Percentiles rank a stretch among this genome's conserved stretches.
phyloP scores from a whole-genome alignment of 305 asterid genomes.

The Fraxinus xanthoxyloides region DNA sequence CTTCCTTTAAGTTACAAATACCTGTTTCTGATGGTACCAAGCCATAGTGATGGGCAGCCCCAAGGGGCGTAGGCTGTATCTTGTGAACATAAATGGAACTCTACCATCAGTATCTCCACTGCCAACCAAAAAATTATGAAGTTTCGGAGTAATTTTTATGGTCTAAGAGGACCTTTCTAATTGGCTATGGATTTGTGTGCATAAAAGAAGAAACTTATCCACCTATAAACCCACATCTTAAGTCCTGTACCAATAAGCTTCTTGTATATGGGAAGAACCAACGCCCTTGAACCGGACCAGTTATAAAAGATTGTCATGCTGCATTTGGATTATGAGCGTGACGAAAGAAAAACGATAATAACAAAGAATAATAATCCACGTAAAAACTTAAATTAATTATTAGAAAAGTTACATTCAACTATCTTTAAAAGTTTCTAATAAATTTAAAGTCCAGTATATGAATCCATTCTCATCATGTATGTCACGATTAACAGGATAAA shows the following conservation, averaged over 20 bases:
- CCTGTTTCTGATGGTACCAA: conserved; percentile 92
- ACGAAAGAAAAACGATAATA: too few relatives aligned
- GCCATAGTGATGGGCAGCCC: conserved; percentile 82
- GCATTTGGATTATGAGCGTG: too few relatives aligned
- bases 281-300: conserved; percentile 63
- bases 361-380: too few relatives aligned
- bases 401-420: too few relatives aligned
- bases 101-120: conserved; percentile 97
- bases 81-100: conserved; percentile 80
- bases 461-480: not conserved
- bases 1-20: not conserved
- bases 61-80: conserved; percentile 67
- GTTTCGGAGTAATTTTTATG: too few relatives aligned
- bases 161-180: too few relatives aligned
- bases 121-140: too few relatives aligned
- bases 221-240: conserved; percentile 91
- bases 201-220: not conserved
- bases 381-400: too few relatives aligned
- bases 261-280: conserved; percentile 78
- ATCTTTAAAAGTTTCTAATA: too few relatives aligned
- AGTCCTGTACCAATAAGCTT: conserved; percentile 74
- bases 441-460: not conserved
- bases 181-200: not conserved
- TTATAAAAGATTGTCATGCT: conserved; percentile 58
- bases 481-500: not conserved